Evolutionary conservation across 2,329 filamentous ascomycete genomes (phyloP).

Genomic region (Trichophyton simii): DNA sequence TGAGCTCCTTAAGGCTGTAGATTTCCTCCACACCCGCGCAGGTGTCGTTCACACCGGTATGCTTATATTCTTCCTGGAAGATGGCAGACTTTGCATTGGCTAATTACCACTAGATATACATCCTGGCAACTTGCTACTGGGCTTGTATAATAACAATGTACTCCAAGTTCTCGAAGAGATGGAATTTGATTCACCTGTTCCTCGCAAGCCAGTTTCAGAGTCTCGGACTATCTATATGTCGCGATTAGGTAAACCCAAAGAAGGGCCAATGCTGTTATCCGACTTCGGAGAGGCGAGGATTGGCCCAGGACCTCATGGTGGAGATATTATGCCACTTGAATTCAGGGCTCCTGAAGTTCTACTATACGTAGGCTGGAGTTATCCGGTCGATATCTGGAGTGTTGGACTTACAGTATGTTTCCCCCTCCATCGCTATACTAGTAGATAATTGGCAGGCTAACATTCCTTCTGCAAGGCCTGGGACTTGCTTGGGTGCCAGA

Average conservation of each 20-base stretch:
- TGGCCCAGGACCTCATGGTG: conserved; percentile 20
- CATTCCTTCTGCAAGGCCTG: conserved; percentile 22
- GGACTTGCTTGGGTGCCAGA: conserved; percentile 34
- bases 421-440: not conserved
- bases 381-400: conserved; percentile 23
- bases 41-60: conserved; percentile 22
- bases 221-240: conserved; percentile 22
- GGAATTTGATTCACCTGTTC: conserved; percentile 19
- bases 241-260: conserved; percentile 3
- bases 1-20: conserved; percentile 14
- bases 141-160: conserved; percentile 18
- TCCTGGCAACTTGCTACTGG: conserved; percentile 23
- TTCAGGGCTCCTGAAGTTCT: conserved; percentile 22
- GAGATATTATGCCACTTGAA: conserved; percentile 34
- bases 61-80: not conserved
- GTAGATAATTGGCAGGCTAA: too few species aligned
- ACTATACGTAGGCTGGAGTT: conserved; percentile 17
- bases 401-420: conserved; percentile 17
- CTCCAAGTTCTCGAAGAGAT: conserved; percentile 19
- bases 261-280: conserved; percentile 11
- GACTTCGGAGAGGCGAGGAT: conserved; percentile 27
- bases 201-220: conserved; percentile 28
- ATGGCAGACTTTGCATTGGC: not conserved
- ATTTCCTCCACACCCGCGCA: conserved; percentile 22
- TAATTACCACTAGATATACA: conserved; percentile 19